phyloP scores from a whole-genome alignment of 2,329 filamentous ascomycete species.

The Xylariaceae sp. region DNA sequence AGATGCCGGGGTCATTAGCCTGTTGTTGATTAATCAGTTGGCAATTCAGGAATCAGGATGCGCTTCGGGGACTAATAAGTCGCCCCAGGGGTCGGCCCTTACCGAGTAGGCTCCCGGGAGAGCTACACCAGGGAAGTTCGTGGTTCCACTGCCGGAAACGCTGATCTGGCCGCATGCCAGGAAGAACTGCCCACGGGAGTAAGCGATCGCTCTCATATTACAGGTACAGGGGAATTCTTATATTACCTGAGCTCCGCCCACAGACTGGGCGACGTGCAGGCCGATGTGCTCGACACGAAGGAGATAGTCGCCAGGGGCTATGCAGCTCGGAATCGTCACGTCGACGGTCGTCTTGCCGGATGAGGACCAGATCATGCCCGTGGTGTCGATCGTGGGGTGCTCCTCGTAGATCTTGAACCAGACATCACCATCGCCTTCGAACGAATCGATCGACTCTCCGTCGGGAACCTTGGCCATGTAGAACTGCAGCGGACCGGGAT shows the following conservation, averaged over 20 bases:
- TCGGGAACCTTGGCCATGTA: constrained; percentile 30
- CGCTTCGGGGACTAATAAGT: not conserved
- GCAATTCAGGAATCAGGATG: not conserved
- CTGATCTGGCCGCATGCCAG: constrained; percentile 30
- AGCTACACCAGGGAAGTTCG: constrained; percentile 26
- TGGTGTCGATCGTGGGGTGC: constrained; percentile 22
- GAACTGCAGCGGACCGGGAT: constrained; percentile 29
- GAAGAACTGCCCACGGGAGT: constrained; percentile 27
- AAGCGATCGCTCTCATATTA: not conserved
- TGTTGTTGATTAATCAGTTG: constrained; percentile 2
- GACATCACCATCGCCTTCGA: constrained; percentile 27
- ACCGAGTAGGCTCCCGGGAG: constrained; percentile 29
- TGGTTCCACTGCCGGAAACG: constrained; percentile 30
- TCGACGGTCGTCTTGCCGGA: constrained; percentile 19
- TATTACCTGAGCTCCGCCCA: constrained; percentile 30
- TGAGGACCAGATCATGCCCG: constrained; percentile 21
- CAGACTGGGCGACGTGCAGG: constrained; percentile 28
- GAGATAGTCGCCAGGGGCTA: constrained; percentile 34
- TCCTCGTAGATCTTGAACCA: constrained; percentile 33
- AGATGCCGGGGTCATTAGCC: constrained; percentile 27
- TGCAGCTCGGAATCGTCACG: constrained; percentile 30
- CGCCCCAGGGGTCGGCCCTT: not conserved
- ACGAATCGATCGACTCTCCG: constrained; percentile 26
- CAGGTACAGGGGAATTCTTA: not conserved
- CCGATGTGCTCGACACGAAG: constrained; percentile 34